Base-by-base conservation (phyloP, 1,284 basidiomycete genomes). In the Melanopsichium pennsylvanicum region DNA sequence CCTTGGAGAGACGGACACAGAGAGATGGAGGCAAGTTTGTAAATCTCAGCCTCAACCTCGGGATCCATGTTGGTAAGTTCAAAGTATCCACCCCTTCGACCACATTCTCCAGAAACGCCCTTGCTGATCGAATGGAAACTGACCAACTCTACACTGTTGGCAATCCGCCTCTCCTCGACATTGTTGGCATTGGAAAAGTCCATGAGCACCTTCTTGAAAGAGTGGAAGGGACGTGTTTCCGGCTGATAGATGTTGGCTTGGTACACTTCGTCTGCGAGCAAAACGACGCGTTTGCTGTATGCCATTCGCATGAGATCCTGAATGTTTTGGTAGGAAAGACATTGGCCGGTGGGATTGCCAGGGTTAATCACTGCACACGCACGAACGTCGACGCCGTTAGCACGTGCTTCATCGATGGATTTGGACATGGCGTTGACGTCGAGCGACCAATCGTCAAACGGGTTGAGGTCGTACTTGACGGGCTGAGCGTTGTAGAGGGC, bases 391-490 rank as follows among this genome's bases (percentile, higher is more conserved):
- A 60, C 56, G 54, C 89, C 90, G 9, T 89, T 86, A 57, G 84
- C 82, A 29, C 86, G 84, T 2, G 90, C 90, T 47, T 88, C 86
- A 21, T 86, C 84, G 57, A 97, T 84, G 12, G 89, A 87, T 2
- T 84, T 83, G 55, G 87, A 84, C 74, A 98, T 88, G 41, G 88
- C 86, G 11, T 84, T 78, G 29, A 89, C 85, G 49, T 89, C 89
- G n/a, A 93, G 91, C 15, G 89, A 88, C 95, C 96, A 98, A 37
- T 85, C 89, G 5, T 87, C 84, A 0, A 86, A 78, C 80, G 96
- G 93, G 66, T 93, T 88, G 31, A 98, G 88, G 81, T 91, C 88
- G 84, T 98, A 98, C 0, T 91, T 90, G 34, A 97, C 84, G 0
- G 92, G 84, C n/a, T 87, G 84, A 19, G 93, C 93, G 40, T 86